Evolutionary conservation across 208 protist species (phyloP), one percentile per base, ranked within the genome.

Genomic region (Leptomonas seymouri): DNA sequence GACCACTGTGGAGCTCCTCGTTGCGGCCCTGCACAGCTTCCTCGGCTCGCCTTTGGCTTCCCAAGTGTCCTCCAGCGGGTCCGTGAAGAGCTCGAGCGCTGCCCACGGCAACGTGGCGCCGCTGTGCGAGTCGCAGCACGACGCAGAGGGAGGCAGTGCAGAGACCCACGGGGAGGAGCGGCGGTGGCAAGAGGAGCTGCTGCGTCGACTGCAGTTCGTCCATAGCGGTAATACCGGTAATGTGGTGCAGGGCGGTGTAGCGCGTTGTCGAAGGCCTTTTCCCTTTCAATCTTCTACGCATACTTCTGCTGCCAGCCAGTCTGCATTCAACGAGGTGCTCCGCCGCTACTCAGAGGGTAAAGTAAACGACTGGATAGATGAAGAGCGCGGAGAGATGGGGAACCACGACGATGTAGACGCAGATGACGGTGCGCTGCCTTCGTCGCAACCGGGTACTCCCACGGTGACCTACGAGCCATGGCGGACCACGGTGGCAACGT

Each of bases 401-500:
- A 28, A 11, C 36, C 2, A n/a, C 11, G 31, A 31, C 36, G 21
- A 23, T n/a, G 34, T 14, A 1, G 1, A 44, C 31, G 54, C 11
- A 20, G 23, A 30, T 8, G 3, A 53, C 44, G 28, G 21, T 27
- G 27, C 23, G 23, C 34, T 53, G 58, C 44, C 31, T 1, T 8
- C 45, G 44, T 9, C 5, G 14, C 23, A 48, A 5, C 16, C 20
- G 14, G 8, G 11, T 27, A 41, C 2, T 20, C 12, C 61, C 12
- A 36, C 48, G 14, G 61, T 57, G 15, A 30, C 61, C 18, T 67
- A 48, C 49, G 61, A 67, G 61, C 61, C 61, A 15, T 67, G 61
- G 61, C 46, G 61, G 6, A 67, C 61, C 21, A 67, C 61, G 48
- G 61, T 67, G 31, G 61, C 61, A 1, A 67, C 61, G 23, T 46